Base-by-base conservation (phyloP, 2,329 filamentous ascomycete species). In the Epichloe bromicola region DNA sequence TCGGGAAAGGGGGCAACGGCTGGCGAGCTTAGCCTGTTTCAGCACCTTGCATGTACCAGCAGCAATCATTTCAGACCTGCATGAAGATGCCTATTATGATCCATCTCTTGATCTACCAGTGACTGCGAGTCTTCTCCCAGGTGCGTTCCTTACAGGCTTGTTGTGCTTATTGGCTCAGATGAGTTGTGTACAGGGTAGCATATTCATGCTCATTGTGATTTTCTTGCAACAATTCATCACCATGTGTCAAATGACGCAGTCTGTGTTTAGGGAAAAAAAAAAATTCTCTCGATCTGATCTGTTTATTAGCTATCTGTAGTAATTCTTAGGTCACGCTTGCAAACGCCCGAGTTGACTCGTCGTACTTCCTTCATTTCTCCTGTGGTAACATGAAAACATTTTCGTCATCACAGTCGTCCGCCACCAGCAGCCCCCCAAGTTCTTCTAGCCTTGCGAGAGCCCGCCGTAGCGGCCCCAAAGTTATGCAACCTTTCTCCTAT, bases 401-500 rank as follows among this genome's bases (percentile, higher is more conserved):
- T 17, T 36, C 4, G 8, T 20, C 34, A 50, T 50, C 26, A 54
- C 19, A 52, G 50, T 40, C 52, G 49, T 33, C 52, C 52, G 23
- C 62, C 38, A 55, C 64, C 61, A 41, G 65, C 61, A 14, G 65
- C 62, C 49, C 65, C 67, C 68, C 70, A 71, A 14, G 64, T 63
- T 2, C 61, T 61, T 53, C 62, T 63, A 15, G 61, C 61, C 51
- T 63, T 64, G 14, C 65, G 62, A 17, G 63, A 64, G 17, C 64
- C 68, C 7, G 67, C 66, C 15, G 68, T 64, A 7, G 65, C 67
- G 2, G 66, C 65, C 4, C 88, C 87, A 68, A 96, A 95, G 66
- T 98, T 98, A 70, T 98, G 94, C 61, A 98, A 69, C 53, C 90
- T 74, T 70, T 98, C 91, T 2, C 93, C 93, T 62, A 97, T 93